A percentile compares a stretch with the other conserved stretches of the same genome.
phyloP scores from a whole-genome alignment of 331 rosid species.

The Acacia concinna region DNA sequence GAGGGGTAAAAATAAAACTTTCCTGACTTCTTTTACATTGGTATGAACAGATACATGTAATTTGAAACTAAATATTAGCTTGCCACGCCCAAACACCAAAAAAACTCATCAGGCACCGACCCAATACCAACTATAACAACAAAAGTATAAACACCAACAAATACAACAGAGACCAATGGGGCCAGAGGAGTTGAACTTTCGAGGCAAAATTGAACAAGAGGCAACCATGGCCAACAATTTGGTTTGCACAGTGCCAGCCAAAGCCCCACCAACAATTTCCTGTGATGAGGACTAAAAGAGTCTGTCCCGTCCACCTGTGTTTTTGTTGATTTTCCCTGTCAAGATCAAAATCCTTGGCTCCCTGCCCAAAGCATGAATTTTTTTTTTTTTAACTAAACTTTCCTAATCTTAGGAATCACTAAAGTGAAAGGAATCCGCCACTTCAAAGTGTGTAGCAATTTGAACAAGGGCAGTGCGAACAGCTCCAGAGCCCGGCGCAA shows the following conservation, averaged over 20 bases:
- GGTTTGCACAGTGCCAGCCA: conserved; percentile 27
- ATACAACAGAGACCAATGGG: conserved; percentile 38
- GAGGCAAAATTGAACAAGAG: conserved; percentile 32
- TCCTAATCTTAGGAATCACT: conserved; percentile 40
- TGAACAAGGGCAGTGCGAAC: conserved; percentile 68
- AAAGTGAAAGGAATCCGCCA: conserved; percentile 64
- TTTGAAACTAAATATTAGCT: conserved; percentile 40
- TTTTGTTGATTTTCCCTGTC: conserved; percentile 8
- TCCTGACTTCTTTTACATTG: conserved; percentile 47
- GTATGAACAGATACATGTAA: conserved; percentile 52
- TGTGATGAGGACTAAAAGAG: conserved; percentile 30
- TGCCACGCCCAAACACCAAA: conserved; percentile 37
- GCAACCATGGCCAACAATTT: conserved; percentile 29
- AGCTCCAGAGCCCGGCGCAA: conserved; percentile 62
- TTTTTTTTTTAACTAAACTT: neutral
- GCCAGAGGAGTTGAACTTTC: conserved; percentile 33
- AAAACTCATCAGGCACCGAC: conserved; percentile 35
- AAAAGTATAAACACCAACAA: conserved; percentile 42
- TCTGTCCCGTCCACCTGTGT: conserved; percentile 15
- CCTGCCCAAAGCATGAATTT: conserved; percentile 16
- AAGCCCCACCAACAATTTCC: conserved; percentile 40
- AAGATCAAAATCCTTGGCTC: conserved; percentile 23
- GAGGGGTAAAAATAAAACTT: conserved; percentile 25
- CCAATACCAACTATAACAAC: conserved; percentile 35
- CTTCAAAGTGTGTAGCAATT: conserved; percentile 74